Conservation (phyloP, 306 rosid genomes). For the Medicago lupulina region DNA sequence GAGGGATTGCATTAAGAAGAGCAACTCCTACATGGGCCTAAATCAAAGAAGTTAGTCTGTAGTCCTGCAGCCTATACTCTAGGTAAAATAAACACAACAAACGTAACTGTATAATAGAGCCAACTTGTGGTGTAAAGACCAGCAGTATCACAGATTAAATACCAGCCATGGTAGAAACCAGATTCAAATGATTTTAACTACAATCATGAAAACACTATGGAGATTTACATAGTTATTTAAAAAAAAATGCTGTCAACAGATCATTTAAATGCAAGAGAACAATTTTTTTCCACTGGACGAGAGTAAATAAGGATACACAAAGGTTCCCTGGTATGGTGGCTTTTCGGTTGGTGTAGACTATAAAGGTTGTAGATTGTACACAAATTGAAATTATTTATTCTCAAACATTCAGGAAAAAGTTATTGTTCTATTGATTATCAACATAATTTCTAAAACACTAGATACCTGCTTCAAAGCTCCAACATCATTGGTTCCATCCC, state of each 20-base stretch:
- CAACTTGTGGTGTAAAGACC: slow-evolving; percentile 30
- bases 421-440: slow-evolving; percentile 3
- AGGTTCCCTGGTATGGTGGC: not conserved
- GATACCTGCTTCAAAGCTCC: slow-evolving; percentile 98
- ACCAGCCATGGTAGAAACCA: slow-evolving; percentile 1
- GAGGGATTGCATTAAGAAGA: slow-evolving; percentile 83
- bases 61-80: slow-evolving; percentile 27
- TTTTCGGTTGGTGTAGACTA: not conserved
- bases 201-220: slow-evolving; percentile 8
- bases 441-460: slow-evolving; percentile 14
- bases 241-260: slow-evolving; percentile 8
- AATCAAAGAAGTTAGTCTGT: slow-evolving; percentile 46
- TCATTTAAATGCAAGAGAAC: slow-evolving; percentile 26
- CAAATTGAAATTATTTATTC: slow-evolving; percentile 16
- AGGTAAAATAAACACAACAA: slow-evolving; percentile 32
- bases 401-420: slow-evolving; percentile 39
- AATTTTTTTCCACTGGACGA: slow-evolving; percentile 2
- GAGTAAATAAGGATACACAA: slow-evolving; percentile 25
- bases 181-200: slow-evolving; percentile 11
- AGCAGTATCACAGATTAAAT: slow-evolving; percentile 24
- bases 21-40: slow-evolving; percentile 99
- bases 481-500: slow-evolving; percentile 98
- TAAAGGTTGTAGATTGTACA: slow-evolving; percentile 12
- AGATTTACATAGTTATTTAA: slow-evolving; percentile 2
- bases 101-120: slow-evolving; percentile 2